Percentiles rank a stretch among this genome's conserved stretches.
Conservation (phyloP, 2,329 filamentous ascomycete genomes). For the Myriosclerotinia duriaeana region DNA sequence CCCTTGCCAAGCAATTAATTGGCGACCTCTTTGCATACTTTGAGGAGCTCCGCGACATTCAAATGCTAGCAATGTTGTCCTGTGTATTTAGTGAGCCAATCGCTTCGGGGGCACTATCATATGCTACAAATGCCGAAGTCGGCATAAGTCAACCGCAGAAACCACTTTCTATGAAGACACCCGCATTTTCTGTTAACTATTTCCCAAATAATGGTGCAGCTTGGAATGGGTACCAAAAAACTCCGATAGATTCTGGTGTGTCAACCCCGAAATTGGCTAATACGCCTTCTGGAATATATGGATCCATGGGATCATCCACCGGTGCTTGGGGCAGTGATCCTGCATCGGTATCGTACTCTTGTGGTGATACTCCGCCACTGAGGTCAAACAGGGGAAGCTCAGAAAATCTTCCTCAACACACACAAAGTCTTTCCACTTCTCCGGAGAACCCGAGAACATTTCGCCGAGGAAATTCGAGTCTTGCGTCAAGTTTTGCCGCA, state of each 20-base stretch:
- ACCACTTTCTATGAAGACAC: slow-evolving; percentile 63
- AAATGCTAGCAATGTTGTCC: slow-evolving; percentile 71
- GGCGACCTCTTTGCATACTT: slow-evolving; percentile 63
- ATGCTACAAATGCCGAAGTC: slow-evolving; percentile 49
- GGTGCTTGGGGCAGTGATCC: slow-evolving; percentile 53
- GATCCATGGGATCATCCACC: slow-evolving; percentile 59
- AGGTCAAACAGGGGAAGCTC: slow-evolving; percentile 49
- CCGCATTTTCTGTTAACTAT: slow-evolving; percentile 66
- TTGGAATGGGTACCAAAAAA: slow-evolving; percentile 54
- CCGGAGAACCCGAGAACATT: slow-evolving; percentile 54
- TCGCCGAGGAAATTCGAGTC: slow-evolving; percentile 54
- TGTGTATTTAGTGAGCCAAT: slow-evolving; percentile 65
- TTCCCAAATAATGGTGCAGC: slow-evolving; percentile 58
- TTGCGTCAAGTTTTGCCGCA: slow-evolving; percentile 56
- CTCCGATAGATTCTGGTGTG: slow-evolving; percentile 53
- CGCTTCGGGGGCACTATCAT: slow-evolving; percentile 55
- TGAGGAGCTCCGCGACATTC: slow-evolving; percentile 61
- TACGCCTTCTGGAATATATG: slow-evolving; percentile 55
- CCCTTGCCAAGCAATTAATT: slow-evolving; percentile 61
- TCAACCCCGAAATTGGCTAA: slow-evolving; percentile 59
- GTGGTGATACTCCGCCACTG: slow-evolving; percentile 59
- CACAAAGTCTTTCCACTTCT: slow-evolving; percentile 58
- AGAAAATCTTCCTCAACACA: slow-evolving; percentile 49
- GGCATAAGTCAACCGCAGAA: slow-evolving; percentile 59
- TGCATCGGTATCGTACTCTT: slow-evolving; percentile 58